Percentiles rank a stretch among this genome's conserved stretches.
These are phyloP conservation scores for Acanthamoeba healyi DNA, from an alignment of 208 protist species.

Conservation along the genomic window DNA sequence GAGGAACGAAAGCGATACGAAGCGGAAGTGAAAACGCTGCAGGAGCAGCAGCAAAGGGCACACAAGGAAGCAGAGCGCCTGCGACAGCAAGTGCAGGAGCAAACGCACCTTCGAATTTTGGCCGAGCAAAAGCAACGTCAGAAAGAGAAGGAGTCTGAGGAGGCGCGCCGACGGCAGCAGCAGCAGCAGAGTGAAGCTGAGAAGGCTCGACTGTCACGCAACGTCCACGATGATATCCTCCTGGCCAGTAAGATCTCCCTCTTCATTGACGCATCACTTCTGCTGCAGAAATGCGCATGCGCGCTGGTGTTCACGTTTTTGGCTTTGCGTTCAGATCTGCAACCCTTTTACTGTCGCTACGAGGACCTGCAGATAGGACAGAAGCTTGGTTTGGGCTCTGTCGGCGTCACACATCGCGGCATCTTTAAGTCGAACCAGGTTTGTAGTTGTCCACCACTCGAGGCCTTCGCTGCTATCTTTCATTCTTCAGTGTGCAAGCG, in stretches of 20 bases:
- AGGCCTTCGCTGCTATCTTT: neutral
- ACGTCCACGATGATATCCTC: neutral
- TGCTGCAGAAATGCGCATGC: neutral
- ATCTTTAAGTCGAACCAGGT: neutral
- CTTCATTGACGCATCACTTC: neutral
- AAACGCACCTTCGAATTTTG: neutral
- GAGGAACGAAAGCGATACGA: conserved; percentile 29
- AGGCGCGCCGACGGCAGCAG: neutral
- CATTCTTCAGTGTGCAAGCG: no score
- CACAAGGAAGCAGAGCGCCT: neutral
- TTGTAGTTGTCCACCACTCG: no score
- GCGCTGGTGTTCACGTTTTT: neutral
- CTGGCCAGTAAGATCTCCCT: neutral
- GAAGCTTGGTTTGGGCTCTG: conserved; percentile 25
- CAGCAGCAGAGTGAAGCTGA: neutral
- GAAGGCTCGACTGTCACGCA: neutral
- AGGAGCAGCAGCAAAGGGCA: neutral
- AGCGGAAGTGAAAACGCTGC: neutral
- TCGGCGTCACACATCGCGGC: conserved; percentile 1
- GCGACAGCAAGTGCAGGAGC: neutral
- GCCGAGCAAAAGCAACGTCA: neutral
- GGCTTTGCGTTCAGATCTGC: neutral
- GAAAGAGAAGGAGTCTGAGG: neutral
- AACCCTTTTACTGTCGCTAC: conserved; percentile 30
- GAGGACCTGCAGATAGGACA: conserved; percentile 4